phyloP scores from a whole-genome alignment of 2,329 filamentous ascomycete species.

The Pezicula neosporulosa region DNA sequence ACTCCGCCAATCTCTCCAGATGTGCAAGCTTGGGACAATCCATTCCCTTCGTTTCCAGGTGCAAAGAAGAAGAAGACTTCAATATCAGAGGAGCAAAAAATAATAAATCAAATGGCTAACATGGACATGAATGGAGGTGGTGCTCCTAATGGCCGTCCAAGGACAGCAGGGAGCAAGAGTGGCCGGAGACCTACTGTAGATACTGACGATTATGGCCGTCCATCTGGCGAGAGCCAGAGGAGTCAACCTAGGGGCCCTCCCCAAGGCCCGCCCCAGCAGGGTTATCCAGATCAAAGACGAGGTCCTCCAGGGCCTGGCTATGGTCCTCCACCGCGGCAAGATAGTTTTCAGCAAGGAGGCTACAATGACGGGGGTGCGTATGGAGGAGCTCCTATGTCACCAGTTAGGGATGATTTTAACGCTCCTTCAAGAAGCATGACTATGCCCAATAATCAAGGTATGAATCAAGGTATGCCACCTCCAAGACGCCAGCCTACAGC shows the following conservation, averaged over 20 bases:
- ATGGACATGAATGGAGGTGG: conserved; percentile 23
- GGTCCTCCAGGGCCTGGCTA: conserved; percentile 14
- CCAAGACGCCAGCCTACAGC: conserved; percentile 13
- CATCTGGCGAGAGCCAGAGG: conserved; percentile 14
- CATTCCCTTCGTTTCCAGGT: conserved; percentile 42
- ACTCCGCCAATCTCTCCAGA: conserved; percentile 34
- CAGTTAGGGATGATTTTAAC: conserved; percentile 40
- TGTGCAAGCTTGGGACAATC: conserved; percentile 40
- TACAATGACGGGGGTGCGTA: conserved; percentile 21
- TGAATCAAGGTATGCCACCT: conserved; percentile 30
- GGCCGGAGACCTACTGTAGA: conserved; percentile 12
- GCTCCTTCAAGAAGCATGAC: conserved; percentile 58
- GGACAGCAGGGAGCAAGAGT: conserved; percentile 19
- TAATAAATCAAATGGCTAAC: conserved; percentile 24
- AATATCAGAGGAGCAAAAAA: conserved; percentile 34
- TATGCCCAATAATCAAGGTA: conserved; percentile 49
- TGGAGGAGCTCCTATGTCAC: conserved; percentile 21
- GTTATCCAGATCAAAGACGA: conserved; percentile 22
- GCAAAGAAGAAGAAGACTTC: conserved; percentile 35
- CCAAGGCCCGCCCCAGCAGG: conserved; percentile 18
- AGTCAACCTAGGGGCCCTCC: conserved; percentile 16
- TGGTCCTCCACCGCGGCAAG: conserved; percentile 14
- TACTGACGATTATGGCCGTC: conserved; percentile 21
- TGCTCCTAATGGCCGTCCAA: conserved; percentile 12
- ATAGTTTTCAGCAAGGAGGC: conserved; percentile 22